Conservation (phyloP, 345 rosid genomes). For the Aurinia saxatilis region DNA sequence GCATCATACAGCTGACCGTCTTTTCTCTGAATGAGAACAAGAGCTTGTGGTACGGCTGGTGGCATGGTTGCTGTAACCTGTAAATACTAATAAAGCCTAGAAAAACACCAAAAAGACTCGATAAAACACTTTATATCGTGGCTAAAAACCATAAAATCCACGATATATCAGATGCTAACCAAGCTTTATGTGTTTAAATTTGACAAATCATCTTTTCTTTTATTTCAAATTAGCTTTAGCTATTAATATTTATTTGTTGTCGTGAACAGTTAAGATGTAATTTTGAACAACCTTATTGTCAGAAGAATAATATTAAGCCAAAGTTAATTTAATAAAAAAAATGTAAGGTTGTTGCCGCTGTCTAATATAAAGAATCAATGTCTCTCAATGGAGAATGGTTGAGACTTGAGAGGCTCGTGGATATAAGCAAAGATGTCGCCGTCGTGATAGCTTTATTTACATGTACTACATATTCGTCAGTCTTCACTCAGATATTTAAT, state of each 20-base stretch:
- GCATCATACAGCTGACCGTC: too few species aligned
- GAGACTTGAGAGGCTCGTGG: constrained; percentile 19
- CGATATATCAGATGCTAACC: too few species aligned
- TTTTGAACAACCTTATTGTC: too few species aligned
- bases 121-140: too few species aligned
- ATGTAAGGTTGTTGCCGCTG: constrained; percentile 18
- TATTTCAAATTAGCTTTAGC: too few species aligned
- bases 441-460: constrained; percentile 11
- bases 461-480: background rate
- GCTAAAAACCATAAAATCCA: too few species aligned
- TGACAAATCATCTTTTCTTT: too few species aligned
- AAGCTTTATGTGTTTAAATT: background rate
- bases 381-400: constrained; percentile 14
- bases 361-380: constrained; percentile 14
- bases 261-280: background rate
- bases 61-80: too few species aligned
- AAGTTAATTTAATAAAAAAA: background rate
- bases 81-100: too few species aligned
- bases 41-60: too few species aligned
- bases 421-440: constrained; percentile 16
- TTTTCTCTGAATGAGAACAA: too few species aligned
- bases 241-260: background rate
- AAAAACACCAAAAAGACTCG: too few species aligned
- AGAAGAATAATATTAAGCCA: background rate
- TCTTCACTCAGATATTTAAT: constrained; percentile 7